A percentile compares a stretch with the other conserved stretches of the same genome.
Evolutionary conservation across 2,329 filamentous ascomycete species (phyloP).

Genomic region (Botrytis elliptica): DNA sequence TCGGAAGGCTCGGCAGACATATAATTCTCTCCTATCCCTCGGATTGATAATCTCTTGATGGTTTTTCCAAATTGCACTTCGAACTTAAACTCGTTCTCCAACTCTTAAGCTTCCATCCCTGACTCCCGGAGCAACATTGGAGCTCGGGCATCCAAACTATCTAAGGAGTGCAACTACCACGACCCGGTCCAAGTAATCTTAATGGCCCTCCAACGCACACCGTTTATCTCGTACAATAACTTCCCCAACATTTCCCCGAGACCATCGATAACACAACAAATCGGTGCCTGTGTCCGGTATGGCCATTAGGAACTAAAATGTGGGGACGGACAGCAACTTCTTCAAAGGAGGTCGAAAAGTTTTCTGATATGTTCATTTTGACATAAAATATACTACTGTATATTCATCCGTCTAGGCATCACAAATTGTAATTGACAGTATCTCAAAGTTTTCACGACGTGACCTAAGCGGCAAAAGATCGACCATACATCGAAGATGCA

Average conservation of each 20-base stretch:
- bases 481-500: neutral
- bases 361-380: neutral
- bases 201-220: neutral
- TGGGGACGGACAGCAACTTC: neutral
- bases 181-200: slow-evolving; percentile 1
- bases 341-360: neutral
- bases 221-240: slow-evolving; percentile 11
- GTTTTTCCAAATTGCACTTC: neutral
- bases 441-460: neutral
- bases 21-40: neutral
- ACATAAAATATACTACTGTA: neutral
- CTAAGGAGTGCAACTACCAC: slow-evolving; percentile 1
- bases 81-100: neutral
- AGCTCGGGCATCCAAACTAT: neutral
- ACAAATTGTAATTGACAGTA: neutral
- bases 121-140: neutral
- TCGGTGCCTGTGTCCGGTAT: neutral
- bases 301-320: neutral
- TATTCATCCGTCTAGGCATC: neutral
- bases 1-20: neutral
- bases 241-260: slow-evolving; percentile 11
- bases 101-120: neutral
- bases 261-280: slow-evolving; percentile 3
- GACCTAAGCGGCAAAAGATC: neutral
- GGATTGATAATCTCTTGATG: neutral